These are phyloP conservation scores for Geranium rotundifolium DNA, from an alignment of 345 rosid genomes.

Conservation along the genomic window DNA sequence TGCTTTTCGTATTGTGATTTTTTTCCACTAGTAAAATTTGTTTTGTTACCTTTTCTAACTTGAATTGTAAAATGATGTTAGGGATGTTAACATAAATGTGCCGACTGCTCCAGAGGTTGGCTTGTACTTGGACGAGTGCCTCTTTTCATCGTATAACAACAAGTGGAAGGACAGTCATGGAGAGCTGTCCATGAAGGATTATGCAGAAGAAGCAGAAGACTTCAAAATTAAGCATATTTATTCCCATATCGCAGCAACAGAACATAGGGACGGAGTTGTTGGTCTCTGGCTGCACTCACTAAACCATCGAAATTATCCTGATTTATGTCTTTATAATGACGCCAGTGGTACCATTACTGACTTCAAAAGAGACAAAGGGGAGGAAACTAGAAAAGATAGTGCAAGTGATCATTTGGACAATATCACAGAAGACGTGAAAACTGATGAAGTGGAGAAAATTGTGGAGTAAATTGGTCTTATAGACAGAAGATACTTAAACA, in stretches of 20 bases:
- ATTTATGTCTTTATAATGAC: slow-evolving; percentile 18
- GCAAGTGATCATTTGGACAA: slow-evolving; percentile 1
- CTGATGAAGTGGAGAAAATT: no score
- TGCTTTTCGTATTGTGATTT: no score
- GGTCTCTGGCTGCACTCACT: slow-evolving; percentile 92
- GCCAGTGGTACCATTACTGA: slow-evolving; percentile 4
- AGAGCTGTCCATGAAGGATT: slow-evolving; percentile 71
- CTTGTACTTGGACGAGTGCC: slow-evolving; percentile 86
- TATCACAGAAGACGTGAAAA: no score
- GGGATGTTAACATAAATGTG: slow-evolving; percentile 59
- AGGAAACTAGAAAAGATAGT: neutral
- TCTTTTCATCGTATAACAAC: slow-evolving; percentile 66
- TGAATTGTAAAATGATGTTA: slow-evolving; percentile 12
- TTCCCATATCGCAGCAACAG: slow-evolving; percentile 68
- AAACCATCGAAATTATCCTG: slow-evolving; percentile 76
- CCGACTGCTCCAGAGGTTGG: slow-evolving; percentile 99
- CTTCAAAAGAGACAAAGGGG: neutral
- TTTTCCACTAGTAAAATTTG: no score
- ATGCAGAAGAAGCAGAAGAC: slow-evolving; percentile 55
- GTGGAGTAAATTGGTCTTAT: no score
- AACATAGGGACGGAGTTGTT: slow-evolving; percentile 70
- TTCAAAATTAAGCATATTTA: slow-evolving; percentile 78
- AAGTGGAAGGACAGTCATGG: slow-evolving; percentile 81
- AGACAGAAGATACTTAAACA: no score
- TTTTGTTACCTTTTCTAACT: neutral